A percentile compares a stretch with the other conserved stretches of the same genome.
Conservation (phyloP, 169 alveolate genomes). For the Plasmodium falciparum region DNA sequence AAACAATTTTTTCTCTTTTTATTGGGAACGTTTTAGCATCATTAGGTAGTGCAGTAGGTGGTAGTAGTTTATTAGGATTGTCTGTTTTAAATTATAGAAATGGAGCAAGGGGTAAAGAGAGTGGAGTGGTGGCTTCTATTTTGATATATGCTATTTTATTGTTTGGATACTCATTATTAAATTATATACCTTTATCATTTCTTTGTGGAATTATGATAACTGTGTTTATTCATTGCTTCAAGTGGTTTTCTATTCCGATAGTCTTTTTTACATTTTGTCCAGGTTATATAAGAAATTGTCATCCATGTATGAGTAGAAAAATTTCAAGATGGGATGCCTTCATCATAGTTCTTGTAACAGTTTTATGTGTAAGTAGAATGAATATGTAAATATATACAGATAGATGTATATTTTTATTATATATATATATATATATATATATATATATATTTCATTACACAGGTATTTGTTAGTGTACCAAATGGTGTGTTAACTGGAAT, state of each 20-base stretch:
- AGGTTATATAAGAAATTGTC: conserved; percentile 80
- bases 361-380: conserved; percentile 77
- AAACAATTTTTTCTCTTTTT: conserved; percentile 85
- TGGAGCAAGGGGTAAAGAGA: conserved; percentile 88
- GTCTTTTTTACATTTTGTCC: conserved; percentile 86
- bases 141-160: conserved; percentile 82
- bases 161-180: conserved; percentile 85
- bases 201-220: conserved; percentile 88
- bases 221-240: conserved; percentile 87
- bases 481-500: conserved; percentile 86
- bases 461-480: conserved; percentile 83
- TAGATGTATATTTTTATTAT: neutral
- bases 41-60: conserved; percentile 87
- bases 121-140: conserved; percentile 82
- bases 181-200: conserved; percentile 87
- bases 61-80: conserved; percentile 88
- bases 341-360: conserved; percentile 86
- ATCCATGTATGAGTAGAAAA: conserved; percentile 85
- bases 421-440: neutral
- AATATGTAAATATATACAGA: neutral
- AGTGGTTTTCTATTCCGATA: conserved; percentile 89
- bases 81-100: conserved; percentile 86
- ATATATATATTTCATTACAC: neutral
- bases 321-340: conserved; percentile 87
- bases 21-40: conserved; percentile 82